Percentiles rank a stretch among this genome's conserved stretches.
Conservation (phyloP, 2,329 filamentous ascomycete genomes). For the Incumbomyces lentus region DNA sequence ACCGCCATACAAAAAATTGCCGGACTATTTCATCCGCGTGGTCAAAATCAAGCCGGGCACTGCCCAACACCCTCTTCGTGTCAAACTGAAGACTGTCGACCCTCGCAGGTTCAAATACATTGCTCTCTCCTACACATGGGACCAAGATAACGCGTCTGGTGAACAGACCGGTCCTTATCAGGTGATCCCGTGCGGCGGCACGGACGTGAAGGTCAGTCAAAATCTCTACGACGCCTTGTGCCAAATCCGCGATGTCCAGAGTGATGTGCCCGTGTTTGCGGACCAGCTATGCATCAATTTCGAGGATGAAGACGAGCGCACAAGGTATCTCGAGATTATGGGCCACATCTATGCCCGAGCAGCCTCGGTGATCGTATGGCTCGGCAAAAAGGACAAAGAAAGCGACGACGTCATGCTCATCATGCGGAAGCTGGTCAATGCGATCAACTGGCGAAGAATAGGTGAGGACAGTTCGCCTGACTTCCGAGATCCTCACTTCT, state of each 20-base stretch:
- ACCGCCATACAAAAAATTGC: background rate
- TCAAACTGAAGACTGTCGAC: slow-evolving; percentile 5
- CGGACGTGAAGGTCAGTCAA: background rate
- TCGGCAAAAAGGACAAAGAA: slow-evolving; percentile 10
- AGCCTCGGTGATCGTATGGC: slow-evolving; percentile 12
- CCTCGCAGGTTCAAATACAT: slow-evolving; percentile 6
- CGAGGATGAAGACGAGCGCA: slow-evolving; percentile 8
- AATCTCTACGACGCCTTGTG: slow-evolving; percentile 5
- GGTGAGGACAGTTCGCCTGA: background rate
- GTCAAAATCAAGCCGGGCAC: slow-evolving; percentile 5
- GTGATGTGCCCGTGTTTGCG: slow-evolving; percentile 10
- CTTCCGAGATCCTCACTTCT: slow-evolving; percentile 5
- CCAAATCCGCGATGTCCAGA: slow-evolving; percentile 2
- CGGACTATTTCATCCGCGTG: slow-evolving; percentile 4
- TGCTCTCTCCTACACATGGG: slow-evolving; percentile 8
- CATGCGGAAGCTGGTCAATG: slow-evolving; percentile 7
- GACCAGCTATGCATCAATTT: slow-evolving; percentile 14
- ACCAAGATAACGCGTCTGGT: background rate
- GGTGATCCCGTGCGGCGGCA: background rate
- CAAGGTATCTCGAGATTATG: slow-evolving; percentile 10
- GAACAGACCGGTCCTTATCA: background rate
- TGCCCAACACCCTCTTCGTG: slow-evolving; percentile 2
- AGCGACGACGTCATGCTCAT: slow-evolving; percentile 5
- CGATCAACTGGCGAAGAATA: slow-evolving; percentile 7
- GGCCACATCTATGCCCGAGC: slow-evolving; percentile 11